Evolutionary conservation across 164 flowering plant species (phyloP), one percentile per base, ranked within the genome.

Genomic region (Cinnamomum micranthum): DNA sequence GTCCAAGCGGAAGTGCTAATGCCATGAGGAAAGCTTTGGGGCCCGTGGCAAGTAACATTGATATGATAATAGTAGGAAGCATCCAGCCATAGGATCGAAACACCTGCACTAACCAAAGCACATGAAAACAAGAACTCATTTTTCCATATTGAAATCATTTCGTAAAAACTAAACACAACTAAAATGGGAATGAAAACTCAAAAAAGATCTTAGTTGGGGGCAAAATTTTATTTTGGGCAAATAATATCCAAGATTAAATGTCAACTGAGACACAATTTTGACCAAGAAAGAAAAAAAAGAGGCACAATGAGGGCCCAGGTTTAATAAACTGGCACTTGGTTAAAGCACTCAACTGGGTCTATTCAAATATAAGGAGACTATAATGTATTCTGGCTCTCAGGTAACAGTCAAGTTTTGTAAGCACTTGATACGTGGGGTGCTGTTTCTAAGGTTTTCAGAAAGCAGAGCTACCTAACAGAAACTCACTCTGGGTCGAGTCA

Each of bases 21-120:
- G 97, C 86, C 90, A 86, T 72, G 28, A 93, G 82, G 74, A 95
- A 90, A 71, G 97, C 93, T 79, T 92, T 92, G 24, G 87, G 90
- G 19, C 97, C 99, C 2, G 85, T 74, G 15, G 88, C 78, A 20
- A 89, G 73, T 58, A 95, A 77, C 80, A 78, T 25, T 4, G 97
- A 88, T 58, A 86, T 0, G 55, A 93, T 17, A 50, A 92, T 83
- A 51, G 76, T 27, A n/a, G 96, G 99, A 77, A 90, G 88, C 72
- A 77, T 25, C 95, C 91, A 92, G 24, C 97, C 97, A 68, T 75
- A 95, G 71, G 91, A 83, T 74, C 79, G 82, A 74, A 92, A 84
- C 6, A 88, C 96, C 98, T 93, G 86, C 87, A 80, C 74, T 31
- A 65, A 75, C 75, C 77, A 66, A 14, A 69, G 35, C 65, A 68